Conservation (phyloP, 768 basidiomycete species). For the Tricholoma matsutake region DNA sequence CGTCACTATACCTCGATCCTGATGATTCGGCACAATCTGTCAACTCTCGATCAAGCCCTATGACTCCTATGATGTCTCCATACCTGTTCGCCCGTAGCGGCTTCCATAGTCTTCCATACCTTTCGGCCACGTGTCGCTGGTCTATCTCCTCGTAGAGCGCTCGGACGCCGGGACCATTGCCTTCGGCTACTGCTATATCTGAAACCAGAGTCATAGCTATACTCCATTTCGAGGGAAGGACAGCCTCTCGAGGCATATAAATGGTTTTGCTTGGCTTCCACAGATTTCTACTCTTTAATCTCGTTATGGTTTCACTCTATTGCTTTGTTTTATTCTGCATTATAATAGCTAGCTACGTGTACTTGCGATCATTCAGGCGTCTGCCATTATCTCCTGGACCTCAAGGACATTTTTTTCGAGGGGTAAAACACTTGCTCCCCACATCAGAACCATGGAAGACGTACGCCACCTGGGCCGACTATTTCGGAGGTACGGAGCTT, state of each 20-base stretch:
- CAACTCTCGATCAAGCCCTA: too few species aligned
- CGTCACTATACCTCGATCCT: too few species aligned
- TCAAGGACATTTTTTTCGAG: constrained; percentile 17
- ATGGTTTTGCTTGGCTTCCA: not conserved
- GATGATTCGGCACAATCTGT: too few species aligned
- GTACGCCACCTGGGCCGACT: constrained; percentile 22
- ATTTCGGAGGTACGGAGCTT: constrained; percentile 18
- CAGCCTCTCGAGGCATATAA: not conserved
- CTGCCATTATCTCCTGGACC: constrained; percentile 29
- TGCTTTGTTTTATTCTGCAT: constrained; percentile 7
- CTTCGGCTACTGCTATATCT: too few species aligned
- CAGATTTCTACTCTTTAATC: not conserved
- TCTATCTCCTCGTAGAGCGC: not conserved
- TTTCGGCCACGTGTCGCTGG: not conserved
- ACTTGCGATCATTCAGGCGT: not conserved
- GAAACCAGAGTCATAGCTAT: not conserved
- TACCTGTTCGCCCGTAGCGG: too few species aligned
- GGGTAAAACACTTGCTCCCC: constrained; percentile 21
- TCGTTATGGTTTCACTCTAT: constrained; percentile 7
- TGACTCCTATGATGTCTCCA: too few species aligned
- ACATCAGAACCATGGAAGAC: constrained; percentile 26
- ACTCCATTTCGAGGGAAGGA: not conserved
- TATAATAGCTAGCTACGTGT: not conserved
- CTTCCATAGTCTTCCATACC: not conserved
- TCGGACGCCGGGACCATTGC: too few species aligned